Percentiles rank a stretch among this genome's conserved stretches.
phyloP scores from a whole-genome alignment of 208 protist genomes.

The Leishmania tarentolae region DNA sequence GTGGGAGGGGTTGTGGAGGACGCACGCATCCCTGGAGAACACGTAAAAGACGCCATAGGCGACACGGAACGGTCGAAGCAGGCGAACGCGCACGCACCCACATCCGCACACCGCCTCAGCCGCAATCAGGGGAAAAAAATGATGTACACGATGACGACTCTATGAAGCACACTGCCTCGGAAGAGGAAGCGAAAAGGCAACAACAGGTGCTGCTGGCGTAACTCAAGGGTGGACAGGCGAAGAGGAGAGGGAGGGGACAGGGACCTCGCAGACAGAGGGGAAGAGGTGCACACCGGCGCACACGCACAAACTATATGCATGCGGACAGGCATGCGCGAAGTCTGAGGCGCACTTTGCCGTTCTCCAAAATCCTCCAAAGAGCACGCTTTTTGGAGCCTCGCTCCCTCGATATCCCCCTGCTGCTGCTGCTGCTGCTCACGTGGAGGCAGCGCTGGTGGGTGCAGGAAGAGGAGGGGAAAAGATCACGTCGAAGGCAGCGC shows the following conservation, averaged over 20 bases:
- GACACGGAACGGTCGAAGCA: not conserved
- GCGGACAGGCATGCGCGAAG: not conserved
- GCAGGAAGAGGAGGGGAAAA: constrained; percentile 22
- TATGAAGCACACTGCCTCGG: constrained; percentile 8
- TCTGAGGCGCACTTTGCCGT: not conserved
- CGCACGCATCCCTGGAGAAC: not conserved
- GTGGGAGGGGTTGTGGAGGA: not conserved
- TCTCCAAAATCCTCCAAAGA: not conserved
- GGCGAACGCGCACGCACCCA: not conserved
- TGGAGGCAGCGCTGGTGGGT: not conserved
- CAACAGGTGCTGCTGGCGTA: not conserved
- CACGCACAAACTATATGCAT: not conserved
- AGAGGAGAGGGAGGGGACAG: not conserved
- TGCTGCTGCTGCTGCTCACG: not conserved
- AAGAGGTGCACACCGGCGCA: not conserved
- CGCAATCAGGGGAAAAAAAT: not conserved
- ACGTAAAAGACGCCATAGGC: not conserved
- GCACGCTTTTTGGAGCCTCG: not conserved
- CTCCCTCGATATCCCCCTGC: not conserved
- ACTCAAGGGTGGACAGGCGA: too few species aligned
- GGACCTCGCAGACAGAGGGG: not conserved
- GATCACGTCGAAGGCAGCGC: constrained; percentile 48
- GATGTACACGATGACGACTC: not conserved
- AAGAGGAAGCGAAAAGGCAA: not conserved
- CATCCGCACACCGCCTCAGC: not conserved